Conservation (phyloP, 352 stramenopile species). For the Phytopythium boreale region DNA sequence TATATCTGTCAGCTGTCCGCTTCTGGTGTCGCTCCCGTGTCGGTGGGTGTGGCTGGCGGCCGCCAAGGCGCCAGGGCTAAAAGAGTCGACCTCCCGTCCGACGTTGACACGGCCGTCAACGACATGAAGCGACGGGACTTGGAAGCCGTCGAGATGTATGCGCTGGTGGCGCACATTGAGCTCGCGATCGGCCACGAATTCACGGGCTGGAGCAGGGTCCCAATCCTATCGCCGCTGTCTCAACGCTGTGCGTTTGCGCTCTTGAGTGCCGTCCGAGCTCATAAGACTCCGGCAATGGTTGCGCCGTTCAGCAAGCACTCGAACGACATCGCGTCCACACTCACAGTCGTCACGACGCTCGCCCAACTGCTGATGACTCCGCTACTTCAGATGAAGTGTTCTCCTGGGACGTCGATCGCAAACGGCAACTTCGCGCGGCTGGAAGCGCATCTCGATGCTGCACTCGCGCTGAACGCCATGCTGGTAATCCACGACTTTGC, state of each 20-base stretch:
- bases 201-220: conserved; percentile 27
- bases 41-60: not conserved
- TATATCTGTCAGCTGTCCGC: conserved; percentile 5
- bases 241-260: conserved; percentile 49
- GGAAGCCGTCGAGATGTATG: conserved; percentile 20
- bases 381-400: not conserved
- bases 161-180: conserved; percentile 35
- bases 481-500: conserved; percentile 20
- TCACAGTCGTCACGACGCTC: not conserved
- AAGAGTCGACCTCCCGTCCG: not conserved
- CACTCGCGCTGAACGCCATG: conserved; percentile 17
- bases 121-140: conserved; percentile 7
- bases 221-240: conserved; percentile 42
- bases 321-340: not conserved
- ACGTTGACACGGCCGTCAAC: not conserved
- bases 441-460: conserved; percentile 12
- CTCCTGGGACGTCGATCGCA: too few species aligned
- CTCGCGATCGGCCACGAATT: conserved; percentile 51
- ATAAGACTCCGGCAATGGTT: not conserved
- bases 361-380: conserved; percentile 4
- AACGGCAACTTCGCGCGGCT: not conserved
- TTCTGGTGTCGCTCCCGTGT: too few species aligned
- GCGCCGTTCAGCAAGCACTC: not conserved
- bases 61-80: not conserved
- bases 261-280: conserved; percentile 25